Conservation (phyloP, 495 filamentous ascomycete genomes). For the Paragyromitra xinjiangensis region DNA sequence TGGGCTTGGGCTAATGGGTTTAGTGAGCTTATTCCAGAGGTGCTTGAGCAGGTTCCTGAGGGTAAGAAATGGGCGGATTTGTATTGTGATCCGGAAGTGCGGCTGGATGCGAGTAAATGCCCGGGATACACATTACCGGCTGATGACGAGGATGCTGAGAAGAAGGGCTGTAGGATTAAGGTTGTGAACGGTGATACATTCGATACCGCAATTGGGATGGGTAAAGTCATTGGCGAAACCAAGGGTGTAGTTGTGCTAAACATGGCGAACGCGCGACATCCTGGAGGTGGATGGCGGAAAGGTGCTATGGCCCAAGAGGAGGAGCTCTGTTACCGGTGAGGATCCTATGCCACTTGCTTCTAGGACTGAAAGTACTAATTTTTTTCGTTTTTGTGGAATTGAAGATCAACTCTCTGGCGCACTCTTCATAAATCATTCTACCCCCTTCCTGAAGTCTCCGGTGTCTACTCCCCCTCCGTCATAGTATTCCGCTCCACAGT, state of each 20-base stretch:
- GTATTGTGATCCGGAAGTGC: constrained; percentile 8
- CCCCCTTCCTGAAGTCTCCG: constrained; percentile 61
- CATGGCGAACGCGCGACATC: constrained; percentile 64
- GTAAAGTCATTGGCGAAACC: constrained; percentile 31
- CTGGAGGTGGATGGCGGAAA: constrained; percentile 68
- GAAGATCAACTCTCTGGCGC: constrained; percentile 65
- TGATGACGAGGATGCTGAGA: constrained; percentile 28
- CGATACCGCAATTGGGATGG: constrained; percentile 63
- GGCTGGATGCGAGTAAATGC: constrained; percentile 11
- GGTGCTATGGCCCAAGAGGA: constrained; percentile 72
- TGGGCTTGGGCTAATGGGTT: constrained; percentile 6
- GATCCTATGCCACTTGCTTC: not conserved
- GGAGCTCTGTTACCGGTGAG: constrained; percentile 66
- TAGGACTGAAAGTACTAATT: not conserved
- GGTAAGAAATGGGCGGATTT: constrained; percentile 14
- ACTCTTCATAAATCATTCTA: constrained; percentile 65
- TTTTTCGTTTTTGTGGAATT: not conserved
- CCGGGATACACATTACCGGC: constrained; percentile 32
- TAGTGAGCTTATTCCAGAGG: constrained; percentile 38
- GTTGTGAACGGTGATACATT: constrained; percentile 66
- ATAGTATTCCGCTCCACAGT: constrained; percentile 65
- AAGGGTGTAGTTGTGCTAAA: constrained; percentile 68
- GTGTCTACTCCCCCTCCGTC: constrained; percentile 68
- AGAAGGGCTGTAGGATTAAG: constrained; percentile 34
- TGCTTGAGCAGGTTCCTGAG: constrained; percentile 32